Base-by-base conservation (phyloP, 2,329 filamentous ascomycete species). In the Teratosphaeria nubilosa region DNA sequence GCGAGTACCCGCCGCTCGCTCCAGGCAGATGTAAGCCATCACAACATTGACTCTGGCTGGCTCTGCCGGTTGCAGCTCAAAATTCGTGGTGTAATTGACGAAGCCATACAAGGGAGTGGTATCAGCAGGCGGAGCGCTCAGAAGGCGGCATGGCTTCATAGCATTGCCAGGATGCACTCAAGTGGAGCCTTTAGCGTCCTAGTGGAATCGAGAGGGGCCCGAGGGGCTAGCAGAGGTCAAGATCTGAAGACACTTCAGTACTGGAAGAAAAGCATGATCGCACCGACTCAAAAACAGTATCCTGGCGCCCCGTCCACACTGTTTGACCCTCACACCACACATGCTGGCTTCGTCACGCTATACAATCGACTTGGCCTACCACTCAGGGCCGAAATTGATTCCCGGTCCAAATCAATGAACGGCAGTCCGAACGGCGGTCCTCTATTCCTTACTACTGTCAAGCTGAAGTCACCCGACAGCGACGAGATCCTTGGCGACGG, bases 211-310 rank as follows among this genome's bases (percentile, higher is more conserved):
- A 32, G 31, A 30, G 5, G 22, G 14, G 20, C 10, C 25, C 30
- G 9, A 1, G 34, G 4, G 58, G 5, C 27, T 51, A 53, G 41
- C 9, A 30, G 6, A 7, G 11, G 37, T 16, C 14, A 30, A 11
- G 32, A 51, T 14, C 27, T 62, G 45, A 56, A 63, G 6, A 51
- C 57, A 30, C 10, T 58, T 3, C 9, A 52, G 14, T 53, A 58
- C 50, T 51, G 58, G 30, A 48, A 56, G 45, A 11, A 48, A n/a
- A 52, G 50, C 4, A n/a, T 56, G 37, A 20, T 34, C 50, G 25
- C 60, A 14, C 64, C 63, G 11, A 62, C 56, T n/a, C 54, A 50
- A 51, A 54, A 60, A 50, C 34, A 64, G 10, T 65, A 66, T 56
- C 62, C 63, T 11, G 31, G 48, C 2, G 62, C 63, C 16, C 56